Base-by-base conservation (phyloP, 495 filamentous ascomycete species). In the Cercophora sp. region DNA sequence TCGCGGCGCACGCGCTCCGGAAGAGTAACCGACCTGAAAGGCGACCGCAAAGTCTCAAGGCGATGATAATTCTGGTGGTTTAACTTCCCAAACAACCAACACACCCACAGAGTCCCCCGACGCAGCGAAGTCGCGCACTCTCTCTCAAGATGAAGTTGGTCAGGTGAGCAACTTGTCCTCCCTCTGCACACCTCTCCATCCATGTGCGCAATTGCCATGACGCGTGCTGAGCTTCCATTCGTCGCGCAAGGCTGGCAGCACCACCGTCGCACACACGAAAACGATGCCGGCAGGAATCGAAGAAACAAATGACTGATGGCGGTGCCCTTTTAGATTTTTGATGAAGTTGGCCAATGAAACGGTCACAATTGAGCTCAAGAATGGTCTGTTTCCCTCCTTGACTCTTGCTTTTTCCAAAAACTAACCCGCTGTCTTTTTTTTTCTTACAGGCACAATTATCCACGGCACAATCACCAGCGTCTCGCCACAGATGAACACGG, bases 311-410 rank as follows among this genome's bases (percentile, higher is more conserved):
- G 42, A 24, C 46, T 61, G 42, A 54, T 47, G 39, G 24, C 51
- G 41, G 26, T 23, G 2, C 43, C 8, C 39, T 16, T 43, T 3
- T 48, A 97, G 93, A 60, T 97, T 98, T 69, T 75, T 98, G 48
- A 96, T 97, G 93, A 98, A 97, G 79, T 96, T 90, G 70, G 82
- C 84, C 63, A 97, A 96, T 70, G 93, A 98, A 75, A 94, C 92
- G 52, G 93, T 97, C 52, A 95, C 92, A 8, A 84, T 98, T 61
- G 93, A 98, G 76, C 79, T 97, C 54, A 98, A 98, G 70, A 97
- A 96, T 82, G 93, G 92, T 54, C n/a, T 29, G 32, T 25, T 5
- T 25, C 16, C 16, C 5, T 9, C 3, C 22, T 39, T 8, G 11
- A 6, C 22, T 2, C 2, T 8, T 39, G n/a, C 5, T n/a, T n/a